phyloP scores from a whole-genome alignment of 495 filamentous ascomycete species.

The Annulohypoxylon nitens region DNA sequence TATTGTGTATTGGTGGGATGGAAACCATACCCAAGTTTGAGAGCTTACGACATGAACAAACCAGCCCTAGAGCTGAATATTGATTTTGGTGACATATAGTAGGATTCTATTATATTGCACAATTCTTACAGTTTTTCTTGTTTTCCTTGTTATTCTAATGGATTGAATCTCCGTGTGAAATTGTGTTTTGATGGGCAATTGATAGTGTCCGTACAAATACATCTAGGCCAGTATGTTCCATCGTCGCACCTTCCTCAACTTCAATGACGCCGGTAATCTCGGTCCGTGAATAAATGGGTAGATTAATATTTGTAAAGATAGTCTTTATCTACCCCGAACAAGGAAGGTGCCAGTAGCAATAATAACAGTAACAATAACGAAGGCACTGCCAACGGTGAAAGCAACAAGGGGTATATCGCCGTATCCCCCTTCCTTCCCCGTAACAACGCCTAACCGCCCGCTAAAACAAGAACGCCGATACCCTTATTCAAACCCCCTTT shows the following conservation, averaged over 20 bases:
- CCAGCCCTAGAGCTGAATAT: too few species aligned
- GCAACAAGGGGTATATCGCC: conserved; percentile 26
- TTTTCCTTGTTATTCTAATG: too few species aligned
- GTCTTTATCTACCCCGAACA: background rate
- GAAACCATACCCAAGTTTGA: too few species aligned
- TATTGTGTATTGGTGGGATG: too few species aligned
- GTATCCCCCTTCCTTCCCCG: conserved; percentile 10
- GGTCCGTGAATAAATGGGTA: background rate
- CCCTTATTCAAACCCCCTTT: background rate
- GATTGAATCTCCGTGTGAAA: too few species aligned
- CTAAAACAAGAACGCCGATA: conserved; percentile 9
- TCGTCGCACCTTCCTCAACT: background rate
- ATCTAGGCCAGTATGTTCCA: background rate
- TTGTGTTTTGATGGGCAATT: too few species aligned
- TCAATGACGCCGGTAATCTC: background rate
- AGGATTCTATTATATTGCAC: too few species aligned
- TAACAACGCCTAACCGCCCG: background rate
- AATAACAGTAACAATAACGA: background rate
- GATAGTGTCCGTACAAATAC: too few species aligned
- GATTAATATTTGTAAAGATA: background rate
- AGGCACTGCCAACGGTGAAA: background rate
- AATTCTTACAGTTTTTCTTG: too few species aligned
- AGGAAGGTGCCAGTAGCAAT: conserved; percentile 1
- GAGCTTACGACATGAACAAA: too few species aligned
- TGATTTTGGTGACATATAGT: too few species aligned